Evolutionary conservation across 495 filamentous ascomycete genomes (phyloP), one percentile per base, ranked within the genome.

Genomic region (Neurospora sp.): DNA sequence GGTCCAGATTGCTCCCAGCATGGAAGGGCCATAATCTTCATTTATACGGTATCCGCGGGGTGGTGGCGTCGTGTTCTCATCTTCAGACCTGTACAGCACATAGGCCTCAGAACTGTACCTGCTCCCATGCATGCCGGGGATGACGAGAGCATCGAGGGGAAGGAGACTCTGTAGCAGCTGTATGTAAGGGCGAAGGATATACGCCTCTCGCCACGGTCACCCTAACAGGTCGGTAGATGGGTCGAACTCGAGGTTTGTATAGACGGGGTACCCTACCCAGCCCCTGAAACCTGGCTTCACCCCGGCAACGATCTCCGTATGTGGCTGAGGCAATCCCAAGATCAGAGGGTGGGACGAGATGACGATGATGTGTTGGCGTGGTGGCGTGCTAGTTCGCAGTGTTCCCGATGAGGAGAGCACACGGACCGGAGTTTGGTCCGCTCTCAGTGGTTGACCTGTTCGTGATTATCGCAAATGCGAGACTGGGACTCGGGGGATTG

Each of bases 11-110:
- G 72, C 69, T 1, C 71, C 76, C 27, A 75, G 11, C 37, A 79
- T 75, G 12, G 40, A 71, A 16, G 76, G 76, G 3, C 74, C 72
- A 35, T 38, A 14, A 39, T 74, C 70, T 48, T 42, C 40, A 39
- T 73, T 70, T 14, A 4, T 14, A 62, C 12, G 54, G 27, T 62
- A 31, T 62, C 54, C 54, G 54, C 23, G 23, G 23, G 23, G 54
- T 62, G 54, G 54, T 27, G 54, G 12, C 23, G 54, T 62, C 14
- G 54, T 35, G 20, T 31, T 31, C 14, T 62, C 20, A 16, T 62
- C 54, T 62, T 62, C 54, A 35, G 54, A 62, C 54, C 27, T 62
- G 54, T 62, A 62, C 27, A 27, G 54, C 54, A 62, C 54, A 35
- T 62, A 62, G 54, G 54, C 54, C 54, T 62, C 27, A 31, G 54